phyloP scores from a whole-genome alignment of 352 stramenopile genomes.

The Globisporangium parvum region DNA sequence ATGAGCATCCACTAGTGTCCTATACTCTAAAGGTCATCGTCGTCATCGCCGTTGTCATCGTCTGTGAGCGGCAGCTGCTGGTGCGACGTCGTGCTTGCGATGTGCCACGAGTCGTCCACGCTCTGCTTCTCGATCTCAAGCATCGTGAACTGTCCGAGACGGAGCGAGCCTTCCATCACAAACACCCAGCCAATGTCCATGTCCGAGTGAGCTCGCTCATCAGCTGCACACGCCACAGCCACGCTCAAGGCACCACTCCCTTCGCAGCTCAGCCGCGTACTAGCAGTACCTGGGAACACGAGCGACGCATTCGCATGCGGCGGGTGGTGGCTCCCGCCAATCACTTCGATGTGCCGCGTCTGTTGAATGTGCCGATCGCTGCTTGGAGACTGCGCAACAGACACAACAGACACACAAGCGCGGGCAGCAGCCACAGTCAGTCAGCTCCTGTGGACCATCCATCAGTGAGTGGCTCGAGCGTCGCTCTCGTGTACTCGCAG shows the following conservation, averaged over 20 bases:
- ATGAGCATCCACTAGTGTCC: background rate
- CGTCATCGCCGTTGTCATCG: background rate
- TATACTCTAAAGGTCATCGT: background rate
- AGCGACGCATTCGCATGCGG: conserved; percentile 34
- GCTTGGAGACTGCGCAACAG: background rate
- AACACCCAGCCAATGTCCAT: no score
- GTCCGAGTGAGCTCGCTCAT: background rate
- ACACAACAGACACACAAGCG: background rate
- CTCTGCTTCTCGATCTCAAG: conserved; percentile 51
- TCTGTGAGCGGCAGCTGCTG: conserved; percentile 21
- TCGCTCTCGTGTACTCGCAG: no score
- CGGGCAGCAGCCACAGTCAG: background rate
- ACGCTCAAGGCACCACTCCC: no score
- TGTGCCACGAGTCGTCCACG: conserved; percentile 41
- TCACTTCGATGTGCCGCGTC: conserved; percentile 43
- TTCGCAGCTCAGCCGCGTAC: conserved; percentile 1
- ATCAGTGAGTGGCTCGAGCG: no score
- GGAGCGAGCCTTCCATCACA: conserved; percentile 63
- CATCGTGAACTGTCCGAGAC: conserved; percentile 67
- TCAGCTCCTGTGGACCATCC: background rate
- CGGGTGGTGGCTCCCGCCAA: conserved; percentile 46
- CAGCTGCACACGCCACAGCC: background rate
- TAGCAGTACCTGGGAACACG: conserved; percentile 47
- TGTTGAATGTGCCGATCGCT: background rate
- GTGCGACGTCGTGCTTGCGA: conserved; percentile 39